A percentile compares a stretch with the other conserved stretches of the same genome.
phyloP scores from a whole-genome alignment of 768 basidiomycete species.

The Suillus subaureus region DNA sequence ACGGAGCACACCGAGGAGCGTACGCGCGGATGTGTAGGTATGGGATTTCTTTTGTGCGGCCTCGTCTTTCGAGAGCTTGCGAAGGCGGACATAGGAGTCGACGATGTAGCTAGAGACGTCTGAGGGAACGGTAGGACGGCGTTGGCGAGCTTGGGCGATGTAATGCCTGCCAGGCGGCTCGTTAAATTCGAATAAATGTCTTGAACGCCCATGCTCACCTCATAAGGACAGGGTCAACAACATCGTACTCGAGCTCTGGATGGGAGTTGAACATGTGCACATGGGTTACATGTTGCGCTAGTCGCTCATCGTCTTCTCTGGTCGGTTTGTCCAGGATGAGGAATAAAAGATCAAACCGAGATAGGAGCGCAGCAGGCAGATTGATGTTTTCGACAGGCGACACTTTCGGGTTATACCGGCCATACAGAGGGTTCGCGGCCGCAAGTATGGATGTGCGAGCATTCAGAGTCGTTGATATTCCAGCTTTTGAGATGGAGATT shows the following conservation, averaged over 20 bases:
- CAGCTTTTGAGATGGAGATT: slow-evolving; percentile 98
- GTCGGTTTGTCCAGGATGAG: slow-evolving; percentile 95
- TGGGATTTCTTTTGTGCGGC: slow-evolving; percentile 86
- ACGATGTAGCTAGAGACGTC: slow-evolving; percentile 92
- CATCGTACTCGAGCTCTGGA: slow-evolving; percentile 81
- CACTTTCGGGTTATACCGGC: slow-evolving; percentile 96
- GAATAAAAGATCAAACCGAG: slow-evolving; percentile 95
- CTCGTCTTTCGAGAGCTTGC: slow-evolving; percentile 91
- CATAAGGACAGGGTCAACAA: slow-evolving; percentile 86
- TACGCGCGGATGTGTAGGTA: slow-evolving; percentile 94
- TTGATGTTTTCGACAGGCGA: slow-evolving; percentile 99
- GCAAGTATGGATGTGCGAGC: slow-evolving; percentile 97
- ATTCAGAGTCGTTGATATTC: slow-evolving; percentile 97
- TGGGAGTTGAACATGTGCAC: slow-evolving; percentile 97
- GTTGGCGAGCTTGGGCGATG: slow-evolving; percentile 87
- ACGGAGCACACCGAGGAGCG: slow-evolving; percentile 91
- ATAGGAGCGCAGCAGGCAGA: slow-evolving; percentile 92
- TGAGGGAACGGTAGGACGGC: slow-evolving; percentile 87
- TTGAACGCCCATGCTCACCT: slow-evolving; percentile 50
- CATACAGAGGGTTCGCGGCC: slow-evolving; percentile 96
- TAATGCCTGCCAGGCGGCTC: slow-evolving; percentile 66
- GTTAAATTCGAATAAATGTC: slow-evolving; percentile 12
- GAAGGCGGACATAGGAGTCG: slow-evolving; percentile 92
- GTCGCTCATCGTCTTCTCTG: slow-evolving; percentile 92
- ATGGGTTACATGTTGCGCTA: slow-evolving; percentile 96